Percentiles rank a stretch among this genome's conserved stretches.
Evolutionary conservation across 345 rosid species (phyloP).

Genomic region (Triadica sebifera): DNA sequence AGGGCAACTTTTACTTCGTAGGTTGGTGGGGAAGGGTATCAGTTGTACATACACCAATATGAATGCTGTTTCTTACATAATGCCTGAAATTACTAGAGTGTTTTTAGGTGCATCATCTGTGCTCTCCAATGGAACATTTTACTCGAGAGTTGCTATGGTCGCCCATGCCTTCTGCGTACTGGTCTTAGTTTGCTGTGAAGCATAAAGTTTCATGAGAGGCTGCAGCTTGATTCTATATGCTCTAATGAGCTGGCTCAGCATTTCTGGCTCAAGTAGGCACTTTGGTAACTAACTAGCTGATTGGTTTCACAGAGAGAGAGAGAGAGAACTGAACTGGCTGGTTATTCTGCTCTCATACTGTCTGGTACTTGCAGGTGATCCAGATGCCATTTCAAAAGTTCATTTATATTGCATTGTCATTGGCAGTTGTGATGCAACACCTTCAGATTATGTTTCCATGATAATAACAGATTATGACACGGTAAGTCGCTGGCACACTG

Average conservation of each 20-base stretch:
- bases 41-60: constrained; percentile 82
- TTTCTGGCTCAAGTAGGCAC: constrained; percentile 3
- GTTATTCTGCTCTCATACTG: constrained; percentile 5
- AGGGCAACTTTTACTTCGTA: constrained; percentile 78
- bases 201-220: constrained; percentile 95
- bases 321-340: background rate
- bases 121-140: constrained; percentile 93
- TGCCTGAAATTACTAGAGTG: constrained; percentile 93
- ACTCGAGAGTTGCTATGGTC: constrained; percentile 98
- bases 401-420: constrained; percentile 15
- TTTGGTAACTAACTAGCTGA: background rate
- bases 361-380: constrained; percentile 62
- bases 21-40: constrained; percentile 81
- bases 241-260: constrained; percentile 85
- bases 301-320: no score
- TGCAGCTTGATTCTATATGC: constrained; percentile 93
- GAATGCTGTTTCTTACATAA: constrained; percentile 86
- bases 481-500: constrained; percentile 48
- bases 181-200: constrained; percentile 92
- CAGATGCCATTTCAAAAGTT: constrained; percentile 75
- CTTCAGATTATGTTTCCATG: constrained; percentile 87
- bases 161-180: constrained; percentile 82
- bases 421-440: constrained; percentile 88
- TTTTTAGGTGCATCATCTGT: constrained; percentile 93
- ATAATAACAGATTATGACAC: constrained; percentile 92